A percentile compares a stretch with the other conserved stretches of the same genome.
These are phyloP conservation scores for Epithele typhae DNA, from an alignment of 768 basidiomycete genomes.

Conservation along the genomic window DNA sequence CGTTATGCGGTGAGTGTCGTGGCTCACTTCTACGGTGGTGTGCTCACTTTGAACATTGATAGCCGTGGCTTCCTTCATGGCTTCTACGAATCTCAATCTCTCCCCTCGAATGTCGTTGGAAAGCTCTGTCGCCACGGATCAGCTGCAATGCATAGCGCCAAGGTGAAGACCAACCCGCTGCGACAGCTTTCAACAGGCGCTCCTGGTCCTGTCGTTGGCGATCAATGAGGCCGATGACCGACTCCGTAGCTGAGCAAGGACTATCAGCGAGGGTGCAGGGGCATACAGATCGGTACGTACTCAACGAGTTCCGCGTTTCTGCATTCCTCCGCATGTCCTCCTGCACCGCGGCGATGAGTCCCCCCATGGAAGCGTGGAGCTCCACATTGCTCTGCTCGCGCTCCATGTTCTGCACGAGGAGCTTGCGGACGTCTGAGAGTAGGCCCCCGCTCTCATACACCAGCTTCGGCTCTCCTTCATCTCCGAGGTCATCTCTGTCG, in stretches of 20 bases:
- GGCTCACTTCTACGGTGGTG: too few relatives aligned
- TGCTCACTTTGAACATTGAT: slow-evolving; percentile 77
- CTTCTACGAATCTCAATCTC: slow-evolving; percentile 81
- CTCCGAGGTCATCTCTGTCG: slow-evolving; percentile 9
- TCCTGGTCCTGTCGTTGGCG: slow-evolving; percentile 74
- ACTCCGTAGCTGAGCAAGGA: slow-evolving; percentile 43
- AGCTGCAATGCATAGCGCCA: too few relatives aligned
- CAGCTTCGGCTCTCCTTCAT: slow-evolving; percentile 2
- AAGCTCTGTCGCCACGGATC: slow-evolving; percentile 46
- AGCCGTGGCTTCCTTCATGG: slow-evolving; percentile 91
- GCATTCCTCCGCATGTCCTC: slow-evolving; percentile 35
- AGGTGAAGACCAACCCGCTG: slow-evolving; percentile 55
- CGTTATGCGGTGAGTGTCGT: too few relatives aligned
- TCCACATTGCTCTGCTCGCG: slow-evolving; percentile 28
- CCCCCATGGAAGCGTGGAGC: slow-evolving; percentile 31
- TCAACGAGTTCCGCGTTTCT: slow-evolving; percentile 38
- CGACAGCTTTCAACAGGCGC: slow-evolving; percentile 58
- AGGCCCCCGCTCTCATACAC: slow-evolving; percentile 22
- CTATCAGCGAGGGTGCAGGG: too few relatives aligned
- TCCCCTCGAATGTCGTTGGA: slow-evolving; percentile 84
- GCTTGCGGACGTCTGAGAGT: slow-evolving; percentile 30
- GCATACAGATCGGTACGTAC: slow-evolving; percentile 18
- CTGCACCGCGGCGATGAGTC: slow-evolving; percentile 35
- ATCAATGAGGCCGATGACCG: slow-evolving; percentile 58
- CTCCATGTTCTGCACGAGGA: slow-evolving; percentile 30